Evolutionary conservation across 225 moss, liverwort and hornwort genomes (phyloP), one percentile per base, ranked within the genome.

Genomic region (Takakia lepidozioides): DNA sequence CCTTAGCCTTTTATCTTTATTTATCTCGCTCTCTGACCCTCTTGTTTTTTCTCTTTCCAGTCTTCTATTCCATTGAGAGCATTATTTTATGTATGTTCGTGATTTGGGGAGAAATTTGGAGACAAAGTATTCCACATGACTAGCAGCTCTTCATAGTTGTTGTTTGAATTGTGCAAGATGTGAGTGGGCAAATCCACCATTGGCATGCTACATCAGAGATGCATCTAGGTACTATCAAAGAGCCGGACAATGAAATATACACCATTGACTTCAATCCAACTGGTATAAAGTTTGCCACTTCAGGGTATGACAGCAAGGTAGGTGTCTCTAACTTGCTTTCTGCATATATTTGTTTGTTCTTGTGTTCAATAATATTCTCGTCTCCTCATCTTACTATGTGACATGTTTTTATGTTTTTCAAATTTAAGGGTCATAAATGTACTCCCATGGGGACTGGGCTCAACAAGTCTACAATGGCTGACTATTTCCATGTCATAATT

Each of bases 171-270:
- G 28, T 47, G 54, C 43, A 61, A 87, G 93, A 93, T 64, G 43
- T 81, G 1, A 56, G 29, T 43, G 93, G 93, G 21, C 75, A 79
- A 36, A 76, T 93, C 13, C 83, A 88, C 28, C 72, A 73, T 19
- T 93, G 93, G 93, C 88, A 93, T 60, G 71, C 85, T 25, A 93
- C 93, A 1, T 88, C 85, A 0, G 85, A 85, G 40, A 86, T 78
- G 57, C 81, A 93, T 52, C 48, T 86, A 10, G 78, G 75, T 3
- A 5, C 62, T 3, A 78, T 54, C 26, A 59, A 16, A 14, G 83
- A 93, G 61, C 19, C 16, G 1, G 28, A 60, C 17, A 93, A 93
- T 63, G 68, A 69, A 41, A 81, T 85, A 7, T 79, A 73, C 44
- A 55, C 78, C 0, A 26, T 86, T 35, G 88, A 88, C 51, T 75